Conservation (phyloP, 345 rosid genomes). For the Limnanthes douglasii region DNA sequence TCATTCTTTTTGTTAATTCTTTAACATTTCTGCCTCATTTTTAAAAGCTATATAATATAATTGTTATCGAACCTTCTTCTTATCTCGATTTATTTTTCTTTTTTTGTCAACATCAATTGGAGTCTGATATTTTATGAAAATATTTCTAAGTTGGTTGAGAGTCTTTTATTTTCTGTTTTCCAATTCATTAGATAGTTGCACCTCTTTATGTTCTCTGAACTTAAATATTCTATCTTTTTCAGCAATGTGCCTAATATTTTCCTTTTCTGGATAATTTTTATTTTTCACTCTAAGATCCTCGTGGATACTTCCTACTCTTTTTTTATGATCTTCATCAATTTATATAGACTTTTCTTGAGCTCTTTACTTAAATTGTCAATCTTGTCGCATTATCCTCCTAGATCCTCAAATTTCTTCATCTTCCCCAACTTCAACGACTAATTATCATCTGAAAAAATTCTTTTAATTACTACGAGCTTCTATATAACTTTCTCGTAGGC, state of each 20-base stretch:
- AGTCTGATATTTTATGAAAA: slow-evolving; percentile 31
- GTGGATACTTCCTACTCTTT: slow-evolving; percentile 20
- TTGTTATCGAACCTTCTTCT: slow-evolving; percentile 16
- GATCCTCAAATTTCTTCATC: slow-evolving; percentile 15
- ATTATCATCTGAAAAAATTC: slow-evolving; percentile 23
- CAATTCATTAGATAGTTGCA: slow-evolving; percentile 13
- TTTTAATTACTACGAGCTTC: slow-evolving; percentile 40
- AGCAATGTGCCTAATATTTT: slow-evolving; percentile 16
- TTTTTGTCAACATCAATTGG: slow-evolving; percentile 21
- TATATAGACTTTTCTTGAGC: slow-evolving; percentile 23
- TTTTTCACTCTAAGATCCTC: slow-evolving; percentile 22
- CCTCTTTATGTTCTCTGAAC: slow-evolving; percentile 12
- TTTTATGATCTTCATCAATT: slow-evolving; percentile 28
- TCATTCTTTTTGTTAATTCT: slow-evolving; percentile 20
- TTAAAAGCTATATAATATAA: slow-evolving; percentile 23
- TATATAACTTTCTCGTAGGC: slow-evolving; percentile 27
- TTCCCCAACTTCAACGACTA: slow-evolving; percentile 23
- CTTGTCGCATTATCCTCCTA: slow-evolving; percentile 13
- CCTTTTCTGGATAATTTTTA: slow-evolving; percentile 14
- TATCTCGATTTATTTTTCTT: slow-evolving; percentile 21
- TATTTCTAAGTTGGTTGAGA: slow-evolving; percentile 15
- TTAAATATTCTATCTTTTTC: slow-evolving; percentile 18
- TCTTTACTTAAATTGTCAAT: slow-evolving; percentile 19
- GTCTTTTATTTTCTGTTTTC: slow-evolving; percentile 26
- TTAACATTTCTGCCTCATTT: slow-evolving; percentile 13